Base-by-base conservation (phyloP, 2,329 filamentous ascomycete species). In the Xylaria sp. region DNA sequence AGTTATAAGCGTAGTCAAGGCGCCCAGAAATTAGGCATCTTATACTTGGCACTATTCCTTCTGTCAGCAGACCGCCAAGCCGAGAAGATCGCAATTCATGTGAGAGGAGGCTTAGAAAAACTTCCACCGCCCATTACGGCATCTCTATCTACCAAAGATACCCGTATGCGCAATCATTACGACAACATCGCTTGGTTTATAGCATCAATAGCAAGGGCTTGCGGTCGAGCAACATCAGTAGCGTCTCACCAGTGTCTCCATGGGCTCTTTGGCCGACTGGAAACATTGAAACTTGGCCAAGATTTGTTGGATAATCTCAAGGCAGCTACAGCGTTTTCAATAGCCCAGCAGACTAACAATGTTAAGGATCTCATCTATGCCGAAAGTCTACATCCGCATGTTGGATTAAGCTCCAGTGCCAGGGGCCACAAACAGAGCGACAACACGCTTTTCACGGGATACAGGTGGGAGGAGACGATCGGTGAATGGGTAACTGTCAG, bases 401-500 rank as follows among this genome's bases (percentile, higher is more conserved):
- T 28, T 54, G 36, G 25, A 43, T 58, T 41, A 46, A 63, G 43
- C 13, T 52, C 64, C 18, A 52, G 56, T 41, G 31, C 60, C 46
- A 62, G 46, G 18, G 65, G 36, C 23, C 60, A 48, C 33, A 48
- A 62, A 9, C 64, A 58, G 15, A 62, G 25, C 20, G 46, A 25
- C 15, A 52, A 46, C 54, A 67, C 72, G 9, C 72, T 78, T 25
- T 78, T 78, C 64, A 76, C 69, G 46, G 76, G 71, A 75, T 86
- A 81, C 77, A 78, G 83, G 39, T 88, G 86, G 86, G 86, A 88
- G 74, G 85, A 87, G 73, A 84, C 83, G 54, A 87, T 88, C 74
- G 83, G 84, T 43, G 86, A 88, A 75, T 89, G 86, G 86, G 83
- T 88, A 60, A 84, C 81, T 20, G 80, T 78, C 48, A 86, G 84